phyloP scores from a whole-genome alignment of 1,139 yeast species.

The Yamadazyma sp. region DNA sequence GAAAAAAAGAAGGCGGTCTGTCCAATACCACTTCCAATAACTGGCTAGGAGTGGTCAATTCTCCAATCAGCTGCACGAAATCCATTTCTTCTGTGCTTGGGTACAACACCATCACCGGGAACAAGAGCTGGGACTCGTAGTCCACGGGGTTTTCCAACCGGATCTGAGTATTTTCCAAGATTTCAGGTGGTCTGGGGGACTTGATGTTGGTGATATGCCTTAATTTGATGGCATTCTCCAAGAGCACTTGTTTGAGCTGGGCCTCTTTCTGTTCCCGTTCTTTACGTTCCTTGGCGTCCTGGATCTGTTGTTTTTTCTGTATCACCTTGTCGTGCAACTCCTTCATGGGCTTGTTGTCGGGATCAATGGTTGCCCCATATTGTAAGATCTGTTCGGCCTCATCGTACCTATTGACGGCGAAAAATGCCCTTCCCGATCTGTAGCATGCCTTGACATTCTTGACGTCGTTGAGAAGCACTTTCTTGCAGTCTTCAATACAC shows the following conservation, averaged over 20 bases:
- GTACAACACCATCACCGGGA: conserved; percentile 79
- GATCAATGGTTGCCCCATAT: conserved; percentile 64
- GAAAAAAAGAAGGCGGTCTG: conserved; percentile 73
- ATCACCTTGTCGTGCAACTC: conserved; percentile 40
- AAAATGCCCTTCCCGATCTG: conserved; percentile 81
- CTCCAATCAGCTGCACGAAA: conserved; percentile 72
- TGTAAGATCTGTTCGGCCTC: conserved; percentile 70
- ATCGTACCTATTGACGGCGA: conserved; percentile 62
- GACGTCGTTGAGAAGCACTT: conserved; percentile 65
- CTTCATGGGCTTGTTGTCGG: conserved; percentile 54
- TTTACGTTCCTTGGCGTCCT: conserved; percentile 28
- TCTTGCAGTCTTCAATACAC: conserved; percentile 84
- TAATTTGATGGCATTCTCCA: conserved; percentile 53
- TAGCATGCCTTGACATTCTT: conserved; percentile 79
- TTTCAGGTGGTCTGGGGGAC: conserved; percentile 52
- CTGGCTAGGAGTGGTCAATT: conserved; percentile 62
- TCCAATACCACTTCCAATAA: conserved; percentile 56
- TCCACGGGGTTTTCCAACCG: conserved; percentile 70
- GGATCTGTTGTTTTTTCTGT: conserved; percentile 37
- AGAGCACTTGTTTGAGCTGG: conserved; percentile 32
- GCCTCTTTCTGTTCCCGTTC: conserved; percentile 34
- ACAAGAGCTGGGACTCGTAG: conserved; percentile 71
- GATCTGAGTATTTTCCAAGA: conserved; percentile 47
- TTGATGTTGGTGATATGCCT: conserved; percentile 54
- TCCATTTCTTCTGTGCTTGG: conserved; percentile 88